Conservation (phyloP, 306 rosid species). For the Psophocarpus tetragonolobus region DNA sequence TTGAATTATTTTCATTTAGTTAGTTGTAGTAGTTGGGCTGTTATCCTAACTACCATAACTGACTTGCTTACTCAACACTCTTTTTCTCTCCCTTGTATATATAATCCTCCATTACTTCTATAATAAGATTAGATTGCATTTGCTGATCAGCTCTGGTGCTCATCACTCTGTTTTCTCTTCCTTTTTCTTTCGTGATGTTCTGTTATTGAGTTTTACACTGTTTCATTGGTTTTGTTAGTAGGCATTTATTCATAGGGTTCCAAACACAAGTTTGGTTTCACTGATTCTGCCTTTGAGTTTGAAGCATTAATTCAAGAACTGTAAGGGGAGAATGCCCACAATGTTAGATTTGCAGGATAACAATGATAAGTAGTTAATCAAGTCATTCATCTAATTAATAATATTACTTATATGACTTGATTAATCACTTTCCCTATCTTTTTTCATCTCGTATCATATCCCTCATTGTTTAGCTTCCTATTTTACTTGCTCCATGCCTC, state of each 20-base stretch:
- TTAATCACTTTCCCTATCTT: background rate
- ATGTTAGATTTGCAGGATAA: background rate
- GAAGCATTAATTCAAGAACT: background rate
- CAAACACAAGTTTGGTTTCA: background rate
- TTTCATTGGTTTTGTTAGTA: too few species aligned
- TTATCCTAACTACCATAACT: too few species aligned
- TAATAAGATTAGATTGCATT: too few species aligned
- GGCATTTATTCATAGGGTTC: background rate
- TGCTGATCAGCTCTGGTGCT: too few species aligned
- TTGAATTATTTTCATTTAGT: too few species aligned
- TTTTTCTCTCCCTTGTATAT: too few species aligned
- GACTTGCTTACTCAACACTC: too few species aligned
- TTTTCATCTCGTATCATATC: background rate
- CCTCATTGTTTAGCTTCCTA: background rate
- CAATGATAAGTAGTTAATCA: background rate
- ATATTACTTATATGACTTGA: background rate
- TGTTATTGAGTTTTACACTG: too few species aligned
- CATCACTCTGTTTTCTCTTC: too few species aligned
- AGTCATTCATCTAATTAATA: background rate
- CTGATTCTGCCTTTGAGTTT: background rate
- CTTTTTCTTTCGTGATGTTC: too few species aligned
- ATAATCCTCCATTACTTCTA: too few species aligned
- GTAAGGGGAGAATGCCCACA: background rate
- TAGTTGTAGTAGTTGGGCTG: too few species aligned
- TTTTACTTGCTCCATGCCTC: background rate